Conservation (phyloP, 768 basidiomycete species). For the Hygrophoropsis aurantiaca region DNA sequence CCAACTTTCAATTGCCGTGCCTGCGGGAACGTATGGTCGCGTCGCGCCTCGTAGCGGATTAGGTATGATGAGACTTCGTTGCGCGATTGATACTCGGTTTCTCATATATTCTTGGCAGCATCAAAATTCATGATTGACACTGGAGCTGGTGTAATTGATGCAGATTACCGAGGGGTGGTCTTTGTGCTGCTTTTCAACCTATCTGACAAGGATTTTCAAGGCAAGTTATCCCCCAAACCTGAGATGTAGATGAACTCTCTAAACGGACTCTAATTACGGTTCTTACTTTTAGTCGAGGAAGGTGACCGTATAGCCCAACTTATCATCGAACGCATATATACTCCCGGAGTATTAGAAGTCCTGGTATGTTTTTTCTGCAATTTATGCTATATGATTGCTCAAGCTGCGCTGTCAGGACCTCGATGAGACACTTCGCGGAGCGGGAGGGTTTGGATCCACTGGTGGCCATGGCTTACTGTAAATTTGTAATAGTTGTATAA, state of each 20-base stretch:
- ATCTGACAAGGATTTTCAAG: constrained; percentile 85
- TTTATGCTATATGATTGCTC: not conserved
- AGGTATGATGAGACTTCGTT: constrained; percentile 51
- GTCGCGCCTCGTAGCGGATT: constrained; percentile 95
- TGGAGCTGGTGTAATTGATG: constrained; percentile 95
- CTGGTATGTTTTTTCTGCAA: constrained; percentile 49
- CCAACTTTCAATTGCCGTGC: constrained; percentile 91
- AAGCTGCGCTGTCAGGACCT: constrained; percentile 56
- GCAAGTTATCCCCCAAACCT: constrained; percentile 33
- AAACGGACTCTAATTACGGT: constrained; percentile 1
- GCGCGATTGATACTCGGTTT: not conserved
- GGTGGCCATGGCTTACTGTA: constrained; percentile 71
- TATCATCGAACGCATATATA: constrained; percentile 87
- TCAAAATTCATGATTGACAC: constrained; percentile 98
- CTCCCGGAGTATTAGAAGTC: constrained; percentile 84
- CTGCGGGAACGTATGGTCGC: constrained; percentile 91
- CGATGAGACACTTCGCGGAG: constrained; percentile 81
- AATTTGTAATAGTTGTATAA: constrained; percentile 6
- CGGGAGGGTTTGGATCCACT: constrained; percentile 91
- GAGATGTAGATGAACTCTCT: not conserved
- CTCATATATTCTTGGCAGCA: constrained; percentile 45
- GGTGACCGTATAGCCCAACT: constrained; percentile 97
- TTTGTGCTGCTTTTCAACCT: constrained; percentile 93
- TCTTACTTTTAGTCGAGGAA: constrained; percentile 62
- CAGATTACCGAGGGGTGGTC: constrained; percentile 91